These are phyloP conservation scores for Echria macrotheca DNA, from an alignment of 495 filamentous ascomycete genomes.

Conservation along the genomic window DNA sequence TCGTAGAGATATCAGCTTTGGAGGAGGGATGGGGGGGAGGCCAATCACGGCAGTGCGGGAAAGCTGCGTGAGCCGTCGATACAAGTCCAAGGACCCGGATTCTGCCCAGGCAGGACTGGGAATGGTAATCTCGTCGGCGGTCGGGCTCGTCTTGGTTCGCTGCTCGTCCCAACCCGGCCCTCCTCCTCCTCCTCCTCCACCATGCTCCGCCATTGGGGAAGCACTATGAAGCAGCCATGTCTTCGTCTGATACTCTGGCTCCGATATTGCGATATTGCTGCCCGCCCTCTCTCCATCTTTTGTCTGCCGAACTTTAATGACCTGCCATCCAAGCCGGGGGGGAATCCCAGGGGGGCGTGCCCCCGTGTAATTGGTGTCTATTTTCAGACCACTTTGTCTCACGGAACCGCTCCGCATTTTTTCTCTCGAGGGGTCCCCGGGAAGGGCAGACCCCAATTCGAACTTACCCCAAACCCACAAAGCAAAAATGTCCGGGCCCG, in stretches of 20 bases:
- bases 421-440: too few relatives aligned
- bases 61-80: neutral
- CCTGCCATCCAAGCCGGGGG: slow-evolving; percentile 7
- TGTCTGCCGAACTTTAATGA: slow-evolving; percentile 9
- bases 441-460: too few relatives aligned
- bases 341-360: neutral
- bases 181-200: slow-evolving; percentile 1
- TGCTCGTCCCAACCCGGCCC: too few relatives aligned
- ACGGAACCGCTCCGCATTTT: slow-evolving; percentile 9
- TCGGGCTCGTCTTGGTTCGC: neutral
- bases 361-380: slow-evolving; percentile 8
- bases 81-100: slow-evolving; percentile 11
- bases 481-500: too few relatives aligned
- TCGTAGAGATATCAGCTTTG: neutral
- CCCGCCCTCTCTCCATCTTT: too few relatives aligned
- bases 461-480: too few relatives aligned
- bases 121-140: neutral
- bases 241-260: too few relatives aligned
- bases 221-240: too few relatives aligned
- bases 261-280: too few relatives aligned
- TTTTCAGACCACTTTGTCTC: slow-evolving; percentile 9
- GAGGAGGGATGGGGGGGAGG: neutral
- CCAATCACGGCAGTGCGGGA: slow-evolving; percentile 7
- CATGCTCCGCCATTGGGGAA: too few relatives aligned
- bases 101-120: neutral